Conservation (phyloP, 176 grass and related monocot species). For the Bothriochloa decipiens region DNA sequence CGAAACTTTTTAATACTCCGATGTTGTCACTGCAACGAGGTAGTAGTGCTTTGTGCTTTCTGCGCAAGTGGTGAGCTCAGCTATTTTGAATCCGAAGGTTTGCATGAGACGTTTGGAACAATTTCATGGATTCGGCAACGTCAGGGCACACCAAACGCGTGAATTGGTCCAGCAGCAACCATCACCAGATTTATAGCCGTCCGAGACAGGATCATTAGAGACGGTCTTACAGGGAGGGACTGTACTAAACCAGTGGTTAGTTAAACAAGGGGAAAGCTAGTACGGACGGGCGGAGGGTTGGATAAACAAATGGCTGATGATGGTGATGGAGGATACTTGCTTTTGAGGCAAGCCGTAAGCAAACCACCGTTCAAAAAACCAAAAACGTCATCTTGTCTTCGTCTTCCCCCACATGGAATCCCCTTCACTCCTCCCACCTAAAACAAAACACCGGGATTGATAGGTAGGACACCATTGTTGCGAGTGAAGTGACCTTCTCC, state of each 20-base stretch:
- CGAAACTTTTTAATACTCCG: slow-evolving; percentile 13
- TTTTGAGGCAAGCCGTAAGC: slow-evolving; percentile 49
- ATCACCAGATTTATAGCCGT: not conserved
- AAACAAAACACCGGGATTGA: slow-evolving; percentile 40
- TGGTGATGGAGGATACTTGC: slow-evolving; percentile 58
- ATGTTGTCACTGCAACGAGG: slow-evolving; percentile 5
- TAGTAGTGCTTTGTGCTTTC: not conserved
- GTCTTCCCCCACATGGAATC: slow-evolving; percentile 53
- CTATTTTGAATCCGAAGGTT: not conserved
- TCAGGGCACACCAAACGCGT: slow-evolving; percentile 20
- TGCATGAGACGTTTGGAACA: not conserved
- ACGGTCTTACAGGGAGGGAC: slow-evolving; percentile 12
- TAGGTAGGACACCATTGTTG: slow-evolving; percentile 43
- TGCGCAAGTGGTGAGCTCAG: not conserved
- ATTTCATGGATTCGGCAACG: not conserved
- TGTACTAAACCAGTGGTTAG: slow-evolving; percentile 30
- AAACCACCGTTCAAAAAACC: slow-evolving; percentile 38
- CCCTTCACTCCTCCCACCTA: slow-evolving; percentile 40
- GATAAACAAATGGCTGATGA: slow-evolving; percentile 32
- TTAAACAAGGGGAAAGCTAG: slow-evolving; percentile 40
- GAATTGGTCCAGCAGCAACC: not conserved
- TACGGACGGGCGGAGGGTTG: not conserved
- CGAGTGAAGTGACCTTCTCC: slow-evolving; percentile 23
- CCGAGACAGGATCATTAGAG: not conserved
- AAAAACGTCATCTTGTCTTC: slow-evolving; percentile 55